Base-by-base conservation (phyloP, 2,329 filamentous ascomycete genomes). In the Talaromyces sp. region DNA sequence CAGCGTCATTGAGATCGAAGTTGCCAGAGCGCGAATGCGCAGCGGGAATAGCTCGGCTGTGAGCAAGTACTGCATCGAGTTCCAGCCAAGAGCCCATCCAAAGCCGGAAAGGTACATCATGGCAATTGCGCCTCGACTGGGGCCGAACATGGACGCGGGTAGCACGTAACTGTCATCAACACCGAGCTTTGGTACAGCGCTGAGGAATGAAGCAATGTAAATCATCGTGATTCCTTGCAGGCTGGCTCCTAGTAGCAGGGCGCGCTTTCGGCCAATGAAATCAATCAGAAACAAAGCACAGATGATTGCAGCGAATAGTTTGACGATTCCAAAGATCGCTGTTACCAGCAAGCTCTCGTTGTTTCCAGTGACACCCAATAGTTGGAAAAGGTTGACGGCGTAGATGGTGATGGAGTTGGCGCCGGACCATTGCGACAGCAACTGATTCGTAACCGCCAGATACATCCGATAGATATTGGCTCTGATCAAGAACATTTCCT, bases 241-340 rank as follows among this genome's bases (percentile, higher is more conserved):
- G 1, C 77, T 78, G 66, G 88, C 88, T 2, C 86, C 86, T 0
- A 82, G 72, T 19, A 87, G 78, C 0, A 89, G 80, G 0, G 86
- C 80, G 8, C 85, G 84, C 68, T 92, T 92, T 62, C 90, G 87
- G 4, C 90, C 90, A 65, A 93, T 87, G 59, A 89, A 86, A 67
- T 93, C 90, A 65, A 93, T 89, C 9, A 93, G 82, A 82, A 93
- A 91, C 58, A 92, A 81, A 0, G 90, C 89, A 71, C 89, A 93
- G 44, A 85, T 66, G 33, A 92, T 71, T 15, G 88, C 85, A 0
- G 87, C 82, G 7, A 84, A 71, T 59, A 93, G 84, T 70, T 93
- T 93, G 67, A 92, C 81, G 57, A 92, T 83, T 51, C 90, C 90
- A 59, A 93, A 92, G 57, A 93, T 85, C 3, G 85, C 89, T 0